Base-by-base conservation (phyloP, 2,329 filamentous ascomycete genomes). In the Neofusicoccum umdonicola region DNA sequence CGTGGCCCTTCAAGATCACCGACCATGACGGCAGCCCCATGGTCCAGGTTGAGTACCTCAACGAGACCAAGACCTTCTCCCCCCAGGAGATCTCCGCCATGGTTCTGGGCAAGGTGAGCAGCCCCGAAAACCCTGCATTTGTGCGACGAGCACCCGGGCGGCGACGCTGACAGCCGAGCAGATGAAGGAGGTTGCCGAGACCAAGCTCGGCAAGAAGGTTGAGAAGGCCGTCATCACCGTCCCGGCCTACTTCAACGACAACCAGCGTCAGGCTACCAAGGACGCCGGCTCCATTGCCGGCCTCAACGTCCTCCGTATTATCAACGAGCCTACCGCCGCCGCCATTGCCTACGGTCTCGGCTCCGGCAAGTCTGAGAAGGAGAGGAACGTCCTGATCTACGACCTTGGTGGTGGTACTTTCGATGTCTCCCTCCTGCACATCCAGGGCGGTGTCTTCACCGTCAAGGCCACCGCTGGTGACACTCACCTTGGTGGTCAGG, bases 241-340 rank as follows among this genome's bases (percentile, higher is more conserved):
- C 66, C 95, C 95, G 66, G 95, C 95, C 79, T 99, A 99, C 88
- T 99, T 99, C 92, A 98, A 98, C 87, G 95, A 99, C 89, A 97
- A 96, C 87, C 95, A 99, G 87, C 91, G 95, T 84, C 95, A 98
- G 84, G 92, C 95, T 71, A 99, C 95, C 84, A 98, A 98, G 90
- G 95, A 98, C 78, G 95, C 95, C 71, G 95, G 95, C 89, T 91
- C 94, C 80, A 99, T 99, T 78, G 85, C 94, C 76, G 95, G 94
- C 74, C 89, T 99, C 69, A 97, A 98, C 84, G 93, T 99, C 73
- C 93, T 99, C 81, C 93, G 95, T 87, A 98, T 99, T 85, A 98
- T 99, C 85, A 99, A 99, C 88, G 95, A 99, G 86, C 95, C 95
- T 67, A 99, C 95, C 69, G 95, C 95, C 72, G 95, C 95, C 68